These are phyloP conservation scores for Wakefieldia striispora DNA, from an alignment of 768 basidiomycete species.

Conservation along the genomic window DNA sequence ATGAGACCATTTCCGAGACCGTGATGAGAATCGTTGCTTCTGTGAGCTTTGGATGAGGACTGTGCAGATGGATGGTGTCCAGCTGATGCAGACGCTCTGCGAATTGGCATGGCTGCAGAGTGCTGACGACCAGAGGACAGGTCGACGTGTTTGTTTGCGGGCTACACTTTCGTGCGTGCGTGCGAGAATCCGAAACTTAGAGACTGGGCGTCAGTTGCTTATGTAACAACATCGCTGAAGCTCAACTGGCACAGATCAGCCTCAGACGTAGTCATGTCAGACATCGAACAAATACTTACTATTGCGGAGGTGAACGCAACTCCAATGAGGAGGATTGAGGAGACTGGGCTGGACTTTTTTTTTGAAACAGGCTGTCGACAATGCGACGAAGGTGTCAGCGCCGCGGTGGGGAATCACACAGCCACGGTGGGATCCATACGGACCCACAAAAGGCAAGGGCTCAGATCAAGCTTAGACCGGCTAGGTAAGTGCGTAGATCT, in stretches of 20 bases:
- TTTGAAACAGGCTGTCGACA: not conserved
- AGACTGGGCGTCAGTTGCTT: conserved; percentile 10
- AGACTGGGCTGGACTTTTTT: not conserved
- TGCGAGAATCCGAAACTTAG: conserved; percentile 17
- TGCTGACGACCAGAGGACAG: conserved; percentile 23
- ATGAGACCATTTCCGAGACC: conserved; percentile 31
- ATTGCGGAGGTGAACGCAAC: no score
- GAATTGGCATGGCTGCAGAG: conserved; percentile 42
- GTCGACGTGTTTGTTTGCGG: conserved; percentile 12
- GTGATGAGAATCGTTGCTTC: conserved; percentile 63
- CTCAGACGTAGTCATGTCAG: no score
- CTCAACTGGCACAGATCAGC: no score
- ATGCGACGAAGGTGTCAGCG: not conserved
- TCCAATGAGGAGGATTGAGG: no score
- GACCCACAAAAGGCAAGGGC: conserved; percentile 37
- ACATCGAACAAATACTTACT: no score
- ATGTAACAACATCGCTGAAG: conserved; percentile 17
- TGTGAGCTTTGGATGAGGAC: conserved; percentile 50
- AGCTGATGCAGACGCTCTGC: conserved; percentile 61
- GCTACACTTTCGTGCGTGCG: conserved; percentile 18
- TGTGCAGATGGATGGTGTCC: conserved; percentile 36
- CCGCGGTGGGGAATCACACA: no score
- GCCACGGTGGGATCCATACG: conserved; percentile 43
- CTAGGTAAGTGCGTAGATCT: conserved; percentile 16
- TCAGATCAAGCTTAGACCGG: no score